Base-by-base conservation (phyloP, 768 basidiomycete genomes). In the Mycena belliarum region DNA sequence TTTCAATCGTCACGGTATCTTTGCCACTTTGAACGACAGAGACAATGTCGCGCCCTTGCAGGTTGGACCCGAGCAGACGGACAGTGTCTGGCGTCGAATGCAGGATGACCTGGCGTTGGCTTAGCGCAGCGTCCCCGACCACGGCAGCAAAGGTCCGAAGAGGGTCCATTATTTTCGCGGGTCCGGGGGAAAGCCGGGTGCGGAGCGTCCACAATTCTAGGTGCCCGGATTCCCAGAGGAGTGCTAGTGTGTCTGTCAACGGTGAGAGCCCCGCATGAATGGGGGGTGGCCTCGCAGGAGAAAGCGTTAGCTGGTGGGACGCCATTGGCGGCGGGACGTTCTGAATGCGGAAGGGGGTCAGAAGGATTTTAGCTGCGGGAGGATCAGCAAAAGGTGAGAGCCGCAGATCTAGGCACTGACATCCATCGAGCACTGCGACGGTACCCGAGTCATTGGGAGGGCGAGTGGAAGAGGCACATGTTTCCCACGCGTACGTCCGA, bases 321-420 rank as follows among this genome's bases (percentile, higher is more conserved):
- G 87, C 91, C 93, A 97, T 95, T 0, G 97, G 97, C n/a, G 97
- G 97, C n/a, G 96, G 97, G 6, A 96, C 82, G 68, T 97, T 98
- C 73, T 96, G 92, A 0, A 85, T 82, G 38, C 95, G 83, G 80
- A 98, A 98, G 16, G 97, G 91, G 2, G 96, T 99, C 38, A 99
- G 76, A 4, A 95, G 82, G 54, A 93, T 74, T 21, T 76, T 77
- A 2, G 84, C 95, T 96, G 69, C 42, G 18, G 32, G 26, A 20
- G 26, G 10, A 18, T 46, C 45, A 49, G 51, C 42, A n/a, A 18
- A 37, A 29, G 21, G 40, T 7, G 16, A 40, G 9, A 16, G 40
- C 4, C 5, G 44, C 48, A 20, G n/a, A 14, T 28, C 16, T 40
- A 47, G 53, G n/a, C 9, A 76, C 88, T 52, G 67, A 96, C 93